Evolutionary conservation across 1,284 basidiomycete species (phyloP), one percentile per base, ranked within the genome.

Genomic region (Gomphus sp.): DNA sequence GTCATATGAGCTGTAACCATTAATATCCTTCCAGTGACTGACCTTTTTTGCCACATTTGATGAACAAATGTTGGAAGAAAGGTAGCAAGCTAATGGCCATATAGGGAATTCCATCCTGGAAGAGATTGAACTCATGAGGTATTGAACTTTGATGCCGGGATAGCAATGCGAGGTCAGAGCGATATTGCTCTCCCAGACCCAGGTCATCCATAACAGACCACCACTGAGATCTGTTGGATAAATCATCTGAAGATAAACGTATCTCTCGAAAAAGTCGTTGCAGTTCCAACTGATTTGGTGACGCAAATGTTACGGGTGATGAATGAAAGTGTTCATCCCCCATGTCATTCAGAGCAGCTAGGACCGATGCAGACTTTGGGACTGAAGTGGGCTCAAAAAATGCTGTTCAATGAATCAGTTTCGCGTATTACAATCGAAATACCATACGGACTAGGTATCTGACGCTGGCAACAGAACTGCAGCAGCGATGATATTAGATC

Each of bases 261-360:
- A 78, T 78, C 60, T 76, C 71, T 14, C 76, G 73, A 68, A 89
- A 88, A 59, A 96, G 73, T 12, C 82, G 77, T 14, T 74, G 71
- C 18, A 96, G 79, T 69, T 96, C 93, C 31, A 88, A 72, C 14
- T 85, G 68, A 70, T 96, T 96, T 0, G 93, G 93, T 0, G 91
- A 86, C 44, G 84, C 76, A 64, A 84, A 90, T 3, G 84, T 74
- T 43, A 93, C 74, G 0, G 71, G 69, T 0, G 61, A 52, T 61
- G 62, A 34, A 62, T 64, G 22, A 44, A 28, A 62, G 65, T 14
- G 31, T 6, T 66, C 66, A 45, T 62, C 50, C 12, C 74, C 52
- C 49, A 71, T 69, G 6, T 73, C 65, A 12, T 71, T 64, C 58
- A 95, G 72, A 0, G 88, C 84, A 0, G 84, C 79, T 9, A 95